Evolutionary conservation across 169 alveolate species (phyloP).

Genomic region (Theileria sp.): DNA sequence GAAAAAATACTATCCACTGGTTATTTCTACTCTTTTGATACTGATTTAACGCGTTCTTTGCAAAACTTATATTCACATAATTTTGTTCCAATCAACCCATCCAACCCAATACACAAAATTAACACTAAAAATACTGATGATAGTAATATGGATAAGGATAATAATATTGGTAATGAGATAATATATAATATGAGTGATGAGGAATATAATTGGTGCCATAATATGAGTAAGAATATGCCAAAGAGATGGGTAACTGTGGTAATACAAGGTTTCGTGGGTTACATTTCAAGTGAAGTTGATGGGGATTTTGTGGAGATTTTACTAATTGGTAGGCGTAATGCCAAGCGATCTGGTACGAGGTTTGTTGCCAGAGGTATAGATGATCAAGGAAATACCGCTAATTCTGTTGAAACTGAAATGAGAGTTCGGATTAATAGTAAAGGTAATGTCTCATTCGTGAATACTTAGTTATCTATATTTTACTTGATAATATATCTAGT

Average conservation of each 20-base stretch:
- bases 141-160: neutral
- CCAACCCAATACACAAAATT: neutral
- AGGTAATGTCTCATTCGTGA: neutral
- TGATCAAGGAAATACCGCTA: slow-evolving; percentile 91
- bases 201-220: slow-evolving; percentile 46
- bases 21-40: slow-evolving; percentile 32
- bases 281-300: slow-evolving; percentile 34
- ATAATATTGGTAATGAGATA: neutral
- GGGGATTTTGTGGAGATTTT: slow-evolving; percentile 44
- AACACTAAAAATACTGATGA: neutral
- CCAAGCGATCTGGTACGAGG: slow-evolving; percentile 90
- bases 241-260: slow-evolving; percentile 50
- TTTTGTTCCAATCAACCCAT: slow-evolving; percentile 18
- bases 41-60: slow-evolving; percentile 54
- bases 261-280: slow-evolving; percentile 65
- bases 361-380: slow-evolving; percentile 94
- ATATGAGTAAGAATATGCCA: slow-evolving; percentile 34
- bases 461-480: slow-evolving; percentile 6
- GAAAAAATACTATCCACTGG: slow-evolving; percentile 39
- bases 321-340: slow-evolving; percentile 83
- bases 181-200: slow-evolving; percentile 38
- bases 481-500: slow-evolving; percentile 75
- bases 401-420: slow-evolving; percentile 94
- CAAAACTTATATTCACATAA: slow-evolving; percentile 37
- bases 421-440: slow-evolving; percentile 74